phyloP scores from a whole-genome alignment of 331 rosid genomes.

The Ulmus americana region DNA sequence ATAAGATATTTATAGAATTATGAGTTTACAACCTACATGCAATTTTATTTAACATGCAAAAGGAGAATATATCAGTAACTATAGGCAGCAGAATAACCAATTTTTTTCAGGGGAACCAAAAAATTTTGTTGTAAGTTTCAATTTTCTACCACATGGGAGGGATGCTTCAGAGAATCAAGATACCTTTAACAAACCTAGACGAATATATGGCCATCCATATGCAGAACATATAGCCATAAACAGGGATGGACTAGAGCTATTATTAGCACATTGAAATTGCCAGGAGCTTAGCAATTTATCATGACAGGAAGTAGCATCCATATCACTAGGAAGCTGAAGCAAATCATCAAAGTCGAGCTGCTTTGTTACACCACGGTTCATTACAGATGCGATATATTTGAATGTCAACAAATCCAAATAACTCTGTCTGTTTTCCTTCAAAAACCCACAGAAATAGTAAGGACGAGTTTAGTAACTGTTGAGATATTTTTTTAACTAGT shows the following conservation, averaged over 20 bases:
- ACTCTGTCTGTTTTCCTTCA: constrained; percentile 40
- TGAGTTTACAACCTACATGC: not conserved
- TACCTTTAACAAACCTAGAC: constrained; percentile 86
- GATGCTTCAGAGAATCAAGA: constrained; percentile 14
- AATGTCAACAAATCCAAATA: constrained; percentile 67
- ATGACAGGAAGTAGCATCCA: constrained; percentile 66
- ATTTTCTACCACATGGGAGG: constrained; percentile 14
- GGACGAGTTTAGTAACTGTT: constrained; percentile 18
- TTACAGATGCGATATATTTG: constrained; percentile 61
- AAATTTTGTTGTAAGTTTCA: not conserved
- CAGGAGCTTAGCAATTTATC: constrained; percentile 52
- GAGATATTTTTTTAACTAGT: not conserved
- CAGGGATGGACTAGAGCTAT: constrained; percentile 54
- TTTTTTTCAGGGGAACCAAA: not conserved
- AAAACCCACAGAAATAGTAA: constrained; percentile 25
- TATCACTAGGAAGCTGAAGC: constrained; percentile 60
- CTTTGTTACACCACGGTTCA: constrained; percentile 61
- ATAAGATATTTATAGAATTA: not conserved
- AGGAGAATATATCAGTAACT: not conserved
- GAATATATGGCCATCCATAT: constrained; percentile 84
- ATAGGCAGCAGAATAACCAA: not conserved
- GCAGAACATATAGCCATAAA: constrained; percentile 72
- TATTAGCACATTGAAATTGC: constrained; percentile 46
- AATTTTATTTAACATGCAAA: not conserved
- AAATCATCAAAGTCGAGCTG: constrained; percentile 76